Percentiles rank a stretch among this genome's conserved stretches.
phyloP scores from a whole-genome alignment of 2,329 filamentous ascomycete genomes.

The Hymenoscyphus occultus region DNA sequence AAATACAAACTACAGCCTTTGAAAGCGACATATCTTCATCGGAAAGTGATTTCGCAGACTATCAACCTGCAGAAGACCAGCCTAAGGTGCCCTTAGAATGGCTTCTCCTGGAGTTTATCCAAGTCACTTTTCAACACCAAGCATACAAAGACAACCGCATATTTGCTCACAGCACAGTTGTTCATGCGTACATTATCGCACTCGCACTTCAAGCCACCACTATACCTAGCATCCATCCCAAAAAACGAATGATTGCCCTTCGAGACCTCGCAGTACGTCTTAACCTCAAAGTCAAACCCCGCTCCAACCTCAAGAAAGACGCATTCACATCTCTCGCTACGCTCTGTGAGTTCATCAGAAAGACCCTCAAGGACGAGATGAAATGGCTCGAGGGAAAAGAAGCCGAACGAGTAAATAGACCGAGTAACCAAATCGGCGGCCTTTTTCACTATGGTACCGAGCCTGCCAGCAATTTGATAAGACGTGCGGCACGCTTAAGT shows the following conservation, averaged over 20 bases:
- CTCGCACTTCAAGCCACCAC: background rate
- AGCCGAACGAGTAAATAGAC: background rate
- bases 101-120: slow-evolving; percentile 1
- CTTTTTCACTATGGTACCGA: background rate
- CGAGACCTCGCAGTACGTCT: slow-evolving; percentile 7
- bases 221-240: background rate
- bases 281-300: background rate
- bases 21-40: background rate
- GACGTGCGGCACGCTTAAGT: background rate
- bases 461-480: background rate
- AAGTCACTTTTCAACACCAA: background rate
- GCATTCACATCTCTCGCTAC: slow-evolving; percentile 3
- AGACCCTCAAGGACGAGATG: background rate
- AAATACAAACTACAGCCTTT: background rate
- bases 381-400: background rate
- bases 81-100: background rate
- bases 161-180: background rate
- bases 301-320: background rate
- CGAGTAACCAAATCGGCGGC: slow-evolving; percentile 1
- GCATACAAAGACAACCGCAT: background rate
- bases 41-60: background rate
- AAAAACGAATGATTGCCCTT: slow-evolving; percentile 2
- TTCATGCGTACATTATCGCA: background rate
- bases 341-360: background rate
- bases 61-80: too few relatives aligned